Evolutionary conservation across 768 basidiomycete genomes (phyloP), one percentile per base, ranked within the genome.

Genomic region (Zangia roseola): DNA sequence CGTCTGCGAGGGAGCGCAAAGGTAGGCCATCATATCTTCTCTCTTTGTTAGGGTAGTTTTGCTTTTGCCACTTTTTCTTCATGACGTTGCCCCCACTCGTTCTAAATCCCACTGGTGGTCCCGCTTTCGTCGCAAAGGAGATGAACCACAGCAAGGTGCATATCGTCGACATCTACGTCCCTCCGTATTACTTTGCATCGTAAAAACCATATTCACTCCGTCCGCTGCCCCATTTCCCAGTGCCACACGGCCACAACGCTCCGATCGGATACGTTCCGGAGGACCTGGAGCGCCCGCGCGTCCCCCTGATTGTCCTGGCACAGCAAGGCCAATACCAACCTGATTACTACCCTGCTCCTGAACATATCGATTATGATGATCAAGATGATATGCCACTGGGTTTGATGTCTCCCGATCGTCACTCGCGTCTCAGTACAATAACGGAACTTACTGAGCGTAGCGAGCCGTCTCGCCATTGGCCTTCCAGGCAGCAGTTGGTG

Each of bases 1-100:
- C 77, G 38, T 71, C 75, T 41, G 84, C 83, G 21, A 78, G 73
- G 57, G 88, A 90, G 63, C 84, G 88, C 58, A 87, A 84, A 88
- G 94, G 93, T 94, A 74, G 87, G 91, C 76, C 55, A 63, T 56
- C 42, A 40, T 54, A 59, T 57, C 49, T 54, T 49, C 37, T 60
- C 43, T 37, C 17, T 7, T 62, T 58, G 41, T 52, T 64, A 69
- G 55, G 25, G 55, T 69, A 68, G 66, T 69, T 71, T 63, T 60
- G 62, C 63, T 67, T 69, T 65, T 56, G 59, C 57, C 39, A 38
- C 51, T 47, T 64, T 59, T 49, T 63, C 64, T 65, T 61, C 59
- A 67, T 69, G 54, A 66, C 59, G 54, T 55, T 51, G 26, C 49
- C 52, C 50, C 62, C 40, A 26, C 41, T 53, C 67, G 43, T 63